Evolutionary conservation across 805 yeast genomes (phyloP).

Genomic region (Suhomyces kilbournensis): DNA sequence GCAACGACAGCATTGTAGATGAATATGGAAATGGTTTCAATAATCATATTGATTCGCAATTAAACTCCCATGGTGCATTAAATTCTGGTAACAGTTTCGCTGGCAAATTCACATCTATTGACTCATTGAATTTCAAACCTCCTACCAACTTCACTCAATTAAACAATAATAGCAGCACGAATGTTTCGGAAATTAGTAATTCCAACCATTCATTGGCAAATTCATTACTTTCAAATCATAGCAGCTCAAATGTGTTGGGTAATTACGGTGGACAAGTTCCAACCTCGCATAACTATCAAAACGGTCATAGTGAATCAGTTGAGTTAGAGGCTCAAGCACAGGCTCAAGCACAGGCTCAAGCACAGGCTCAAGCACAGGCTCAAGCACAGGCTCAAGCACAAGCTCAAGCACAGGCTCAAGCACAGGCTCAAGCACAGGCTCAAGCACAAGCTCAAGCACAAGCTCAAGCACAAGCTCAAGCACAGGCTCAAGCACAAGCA

Average conservation of each 20-base stretch:
- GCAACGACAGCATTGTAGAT: conserved; percentile 10
- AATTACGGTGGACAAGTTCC: conserved; percentile 5
- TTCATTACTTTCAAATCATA: conserved; percentile 17
- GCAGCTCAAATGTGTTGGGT: conserved; percentile 8
- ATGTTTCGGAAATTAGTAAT: conserved; percentile 36
- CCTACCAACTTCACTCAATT: conserved; percentile 41
- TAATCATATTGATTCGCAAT: conserved; percentile 1
- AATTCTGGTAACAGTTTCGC: conserved; percentile 9
- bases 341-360: conserved; percentile 10
- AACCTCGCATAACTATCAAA: conserved; percentile 3
- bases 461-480: conserved; percentile 9
- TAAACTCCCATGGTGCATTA: neutral
- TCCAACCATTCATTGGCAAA: conserved; percentile 19
- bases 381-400: conserved; percentile 13
- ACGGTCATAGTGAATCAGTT: conserved; percentile 8
- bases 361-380: conserved; percentile 12
- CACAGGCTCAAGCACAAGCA: conserved; percentile 12
- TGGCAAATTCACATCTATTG: conserved; percentile 36
- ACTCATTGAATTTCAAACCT: conserved; percentile 38
- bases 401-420: conserved; percentile 10
- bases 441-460: conserved; percentile 13
- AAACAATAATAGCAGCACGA: conserved; percentile 38
- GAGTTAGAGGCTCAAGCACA: conserved; percentile 12
- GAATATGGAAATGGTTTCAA: conserved; percentile 7
- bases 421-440: conserved; percentile 10